These are phyloP conservation scores for Cladosporium cucumerinum DNA, from an alignment of 2,329 filamentous ascomycete genomes.

Conservation along the genomic window DNA sequence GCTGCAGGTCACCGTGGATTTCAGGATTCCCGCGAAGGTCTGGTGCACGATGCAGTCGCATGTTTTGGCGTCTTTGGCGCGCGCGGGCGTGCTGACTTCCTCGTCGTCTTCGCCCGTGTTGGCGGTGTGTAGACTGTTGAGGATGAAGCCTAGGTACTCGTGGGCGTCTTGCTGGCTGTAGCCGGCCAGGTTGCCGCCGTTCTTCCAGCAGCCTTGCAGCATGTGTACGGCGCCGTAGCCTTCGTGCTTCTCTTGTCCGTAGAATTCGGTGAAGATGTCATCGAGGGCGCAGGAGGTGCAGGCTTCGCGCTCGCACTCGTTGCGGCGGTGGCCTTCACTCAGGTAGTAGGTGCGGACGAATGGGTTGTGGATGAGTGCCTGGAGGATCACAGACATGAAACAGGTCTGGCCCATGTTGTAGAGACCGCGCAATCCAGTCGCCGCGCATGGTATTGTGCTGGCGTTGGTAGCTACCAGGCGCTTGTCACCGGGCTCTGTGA, in stretches of 20 bases:
- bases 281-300: conserved; percentile 61
- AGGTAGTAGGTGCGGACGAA: conserved; percentile 89
- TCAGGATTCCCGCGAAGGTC: conserved; percentile 88
- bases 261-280: conserved; percentile 62
- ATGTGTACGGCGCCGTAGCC: conserved; percentile 89
- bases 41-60: conserved; percentile 93
- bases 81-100: conserved; percentile 46
- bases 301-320: conserved; percentile 61
- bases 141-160: conserved; percentile 93
- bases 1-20: conserved; percentile 86
- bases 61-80: conserved; percentile 31
- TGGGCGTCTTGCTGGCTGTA: conserved; percentile 96
- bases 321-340: conserved; percentile 78
- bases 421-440: conserved; percentile 82
- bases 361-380: conserved; percentile 90
- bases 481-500: conserved; percentile 66
- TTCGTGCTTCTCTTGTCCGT: conserved; percentile 73
- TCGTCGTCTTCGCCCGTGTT: conserved; percentile 54
- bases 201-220: conserved; percentile 85
- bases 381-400: conserved; percentile 95
- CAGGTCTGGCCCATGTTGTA: conserved; percentile 99
- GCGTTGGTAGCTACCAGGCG: conserved; percentile 76
- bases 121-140: conserved; percentile 80
- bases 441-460: conserved; percentile 74
- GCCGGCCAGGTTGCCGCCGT: conserved; percentile 65